Percentiles rank a stretch among this genome's conserved stretches.
Conservation (phyloP, 768 basidiomycete genomes). For the Boletus subparvulus region DNA sequence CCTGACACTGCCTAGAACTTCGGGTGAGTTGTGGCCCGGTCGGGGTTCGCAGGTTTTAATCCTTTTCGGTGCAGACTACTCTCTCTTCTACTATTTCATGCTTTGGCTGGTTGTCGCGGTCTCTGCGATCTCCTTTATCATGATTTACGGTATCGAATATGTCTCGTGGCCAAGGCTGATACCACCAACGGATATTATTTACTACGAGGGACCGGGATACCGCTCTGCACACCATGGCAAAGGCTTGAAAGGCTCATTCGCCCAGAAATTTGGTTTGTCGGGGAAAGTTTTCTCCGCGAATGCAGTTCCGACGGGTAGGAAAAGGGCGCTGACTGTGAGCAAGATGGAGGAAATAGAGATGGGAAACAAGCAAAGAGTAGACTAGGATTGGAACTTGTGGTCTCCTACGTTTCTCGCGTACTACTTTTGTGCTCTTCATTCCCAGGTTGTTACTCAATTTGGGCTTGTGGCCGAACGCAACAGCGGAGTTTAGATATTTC, state of each 20-base stretch:
- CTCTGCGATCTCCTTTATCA: constrained; percentile 67
- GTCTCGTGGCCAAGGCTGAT: constrained; percentile 92
- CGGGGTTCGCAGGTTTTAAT: background rate
- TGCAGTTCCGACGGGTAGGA: constrained; percentile 38
- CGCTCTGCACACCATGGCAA: constrained; percentile 75
- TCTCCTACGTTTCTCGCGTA: background rate
- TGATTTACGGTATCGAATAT: constrained; percentile 88
- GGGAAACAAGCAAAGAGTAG: constrained; percentile 77
- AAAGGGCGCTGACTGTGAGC: constrained; percentile 32
- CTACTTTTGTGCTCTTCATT: background rate
- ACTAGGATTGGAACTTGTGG: constrained; percentile 37
- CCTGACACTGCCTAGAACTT: constrained; percentile 80
- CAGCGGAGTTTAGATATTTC: constrained; percentile 33
- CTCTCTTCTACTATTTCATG: constrained; percentile 79
- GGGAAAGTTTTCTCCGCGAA: constrained; percentile 39
- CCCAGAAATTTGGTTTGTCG: constrained; percentile 34
- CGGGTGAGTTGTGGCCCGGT: constrained; percentile 54
- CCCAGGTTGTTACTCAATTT: constrained; percentile 11
- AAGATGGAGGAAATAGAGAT: constrained; percentile 75
- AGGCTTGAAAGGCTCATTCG: constrained; percentile 51
- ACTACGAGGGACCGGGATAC: constrained; percentile 88
- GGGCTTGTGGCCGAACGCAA: constrained; percentile 7
- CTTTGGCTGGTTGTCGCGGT: constrained; percentile 72
- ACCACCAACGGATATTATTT: constrained; percentile 73
- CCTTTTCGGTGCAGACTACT: constrained; percentile 58